Evolutionary conservation across 73 alveolate species (phyloP).

Genomic region (Paramecium sonneborni): DNA sequence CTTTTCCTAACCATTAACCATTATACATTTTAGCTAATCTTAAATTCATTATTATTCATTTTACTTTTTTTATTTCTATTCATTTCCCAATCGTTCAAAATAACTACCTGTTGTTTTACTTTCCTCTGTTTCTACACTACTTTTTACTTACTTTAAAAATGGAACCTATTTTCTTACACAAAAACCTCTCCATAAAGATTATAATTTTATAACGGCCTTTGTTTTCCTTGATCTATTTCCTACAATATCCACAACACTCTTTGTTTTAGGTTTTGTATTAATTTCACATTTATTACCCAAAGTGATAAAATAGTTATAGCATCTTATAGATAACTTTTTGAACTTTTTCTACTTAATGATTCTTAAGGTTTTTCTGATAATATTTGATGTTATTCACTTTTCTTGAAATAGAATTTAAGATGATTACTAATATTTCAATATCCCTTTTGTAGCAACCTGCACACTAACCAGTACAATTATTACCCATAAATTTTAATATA

Average conservation of each 20-base stretch:
- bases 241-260: not conserved
- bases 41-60: not conserved
- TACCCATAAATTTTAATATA: constrained; percentile 17
- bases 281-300: not conserved
- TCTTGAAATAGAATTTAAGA: not conserved
- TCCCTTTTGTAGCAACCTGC: constrained; percentile 13
- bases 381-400: not conserved
- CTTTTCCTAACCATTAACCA: constrained; percentile 46
- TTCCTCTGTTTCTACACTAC: not conserved
- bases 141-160: not conserved
- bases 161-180: not conserved
- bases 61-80: not conserved
- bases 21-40: not conserved
- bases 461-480: constrained; percentile 14
- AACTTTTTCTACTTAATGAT: not conserved
- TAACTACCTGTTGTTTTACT: constrained; percentile 32
- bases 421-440: not conserved
- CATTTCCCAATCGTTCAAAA: not conserved
- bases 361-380: not conserved
- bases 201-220: not conserved
- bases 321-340: not conserved
- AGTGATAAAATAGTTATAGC: not conserved
- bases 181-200: constrained; percentile 18
- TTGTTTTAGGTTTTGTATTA: not conserved
- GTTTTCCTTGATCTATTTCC: not conserved